Evolutionary conservation across 768 basidiomycete genomes (phyloP), one percentile per base, ranked within the genome.

Genomic region (Kwoniella shandongensis): DNA sequence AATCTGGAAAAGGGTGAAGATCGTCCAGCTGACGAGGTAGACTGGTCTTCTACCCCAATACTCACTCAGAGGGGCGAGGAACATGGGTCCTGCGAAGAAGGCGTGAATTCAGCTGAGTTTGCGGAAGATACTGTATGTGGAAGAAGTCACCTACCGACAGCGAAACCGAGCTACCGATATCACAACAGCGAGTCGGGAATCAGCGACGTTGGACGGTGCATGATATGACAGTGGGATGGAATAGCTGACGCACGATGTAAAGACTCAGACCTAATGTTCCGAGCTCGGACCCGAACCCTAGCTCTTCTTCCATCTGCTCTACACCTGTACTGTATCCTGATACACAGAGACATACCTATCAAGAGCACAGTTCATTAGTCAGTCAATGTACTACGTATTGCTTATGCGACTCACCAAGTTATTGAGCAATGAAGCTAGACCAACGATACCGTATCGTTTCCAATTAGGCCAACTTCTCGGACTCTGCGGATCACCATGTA

Each of bases 1-100:
- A 13, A 66, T 51, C 46, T 69, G 68, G 42, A 66, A 69, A 18
- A 64, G 44, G 36, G 59, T 62, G 54, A 66, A 69, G 35, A 69
- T 53, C 15, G 53, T 39, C 67, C 67, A 69, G 11, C 58, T 61
- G 13, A 69, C 57, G 1, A 69, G 59, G 26, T 69, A 69, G 25
- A 66, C 67, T 18, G 61, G 67, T 51, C 62, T 30, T 39, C 68
- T 40, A 15, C 64, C 68, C 27, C 44, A 55, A 36, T 57, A 63
- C 18, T 57, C 58, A 23, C 44, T 42, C 18, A 63, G 44, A 15
- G 66, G 66, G 20, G 66, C 66, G 10, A 67, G 40, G 18, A 67
- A 48, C 65, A 67, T 67, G 2, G 65, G 65, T 13, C 66, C 63
- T 53, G 39, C 8, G 35, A 22, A 38, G 22, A 47, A 54, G 29